Evolutionary conservation across 148 eudicot genomes (phyloP).

Genomic region (Vaccinium vitisidaea): DNA sequence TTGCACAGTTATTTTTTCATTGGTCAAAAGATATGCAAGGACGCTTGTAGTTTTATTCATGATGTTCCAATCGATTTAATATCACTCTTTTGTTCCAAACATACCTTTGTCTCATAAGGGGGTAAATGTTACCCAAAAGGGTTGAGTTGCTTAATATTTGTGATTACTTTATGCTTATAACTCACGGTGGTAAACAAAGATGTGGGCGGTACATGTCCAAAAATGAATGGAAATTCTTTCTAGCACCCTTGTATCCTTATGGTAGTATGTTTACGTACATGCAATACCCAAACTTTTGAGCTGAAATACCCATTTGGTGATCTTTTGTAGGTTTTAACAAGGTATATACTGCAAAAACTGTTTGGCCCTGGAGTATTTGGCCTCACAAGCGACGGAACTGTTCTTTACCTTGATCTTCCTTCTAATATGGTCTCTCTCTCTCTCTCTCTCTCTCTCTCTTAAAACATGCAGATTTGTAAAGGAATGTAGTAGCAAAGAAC

Average conservation of each 20-base stretch:
- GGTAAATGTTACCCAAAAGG: neutral
- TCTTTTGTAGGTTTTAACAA: slow-evolving; percentile 53
- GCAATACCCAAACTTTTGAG: neutral
- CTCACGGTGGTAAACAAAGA: too few relatives aligned
- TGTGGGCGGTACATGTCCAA: neutral
- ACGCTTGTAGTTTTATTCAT: neutral
- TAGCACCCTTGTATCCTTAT: neutral
- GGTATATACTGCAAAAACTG: slow-evolving; percentile 67
- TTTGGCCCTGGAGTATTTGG: slow-evolving; percentile 65
- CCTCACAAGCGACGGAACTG: slow-evolving; percentile 56
- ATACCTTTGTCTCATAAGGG: neutral
- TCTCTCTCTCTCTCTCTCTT: slow-evolving; percentile 9
- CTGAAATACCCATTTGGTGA: neutral
- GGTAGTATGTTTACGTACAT: neutral
- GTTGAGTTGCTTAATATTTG: neutral
- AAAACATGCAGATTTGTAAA: neutral
- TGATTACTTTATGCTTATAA: too few relatives aligned
- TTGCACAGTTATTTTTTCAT: neutral
- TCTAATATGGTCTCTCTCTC: slow-evolving; percentile 75
- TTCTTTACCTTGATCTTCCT: slow-evolving; percentile 84
- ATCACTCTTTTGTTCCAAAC: neutral
- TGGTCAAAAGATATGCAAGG: neutral
- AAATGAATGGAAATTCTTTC: neutral
- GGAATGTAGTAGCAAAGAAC: neutral
- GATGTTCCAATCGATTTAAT: neutral